Percentiles rank a stretch among this genome's conserved stretches.
These are phyloP conservation scores for Scutellaria baicalensis DNA, from an alignment of 257 asterid species.

Conservation along the genomic window DNA sequence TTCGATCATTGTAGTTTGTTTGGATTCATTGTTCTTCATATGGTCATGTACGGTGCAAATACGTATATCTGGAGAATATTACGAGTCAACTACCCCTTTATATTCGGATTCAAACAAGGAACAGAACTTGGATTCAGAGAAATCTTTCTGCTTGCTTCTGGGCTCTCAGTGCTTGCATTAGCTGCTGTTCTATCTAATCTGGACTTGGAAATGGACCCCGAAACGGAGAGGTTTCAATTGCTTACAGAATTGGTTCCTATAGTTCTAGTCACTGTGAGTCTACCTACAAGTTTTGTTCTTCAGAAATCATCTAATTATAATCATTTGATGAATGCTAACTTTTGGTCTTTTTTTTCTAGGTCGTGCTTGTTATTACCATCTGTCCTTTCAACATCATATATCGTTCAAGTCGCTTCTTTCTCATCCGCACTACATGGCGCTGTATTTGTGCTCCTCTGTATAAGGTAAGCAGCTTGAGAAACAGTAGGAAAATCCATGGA, in stretches of 20 bases:
- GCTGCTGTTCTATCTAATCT: constrained; percentile 53
- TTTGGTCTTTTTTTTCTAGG: constrained; percentile 22
- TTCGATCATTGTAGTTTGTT: constrained; percentile 40
- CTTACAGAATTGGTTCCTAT: constrained; percentile 60
- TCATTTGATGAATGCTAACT: constrained; percentile 1
- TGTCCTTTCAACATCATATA: constrained; percentile 72
- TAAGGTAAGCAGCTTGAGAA: constrained; percentile 38
- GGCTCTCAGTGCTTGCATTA: constrained; percentile 46
- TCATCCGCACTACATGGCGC: constrained; percentile 51
- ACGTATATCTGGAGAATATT: constrained; percentile 60
- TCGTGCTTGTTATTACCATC: constrained; percentile 39
- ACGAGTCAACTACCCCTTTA: constrained; percentile 66
- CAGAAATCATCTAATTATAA: not conserved
- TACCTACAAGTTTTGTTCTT: not conserved
- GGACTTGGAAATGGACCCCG: constrained; percentile 71
- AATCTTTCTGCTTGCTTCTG: constrained; percentile 61
- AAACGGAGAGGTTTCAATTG: constrained; percentile 27
- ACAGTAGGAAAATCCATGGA: not conserved
- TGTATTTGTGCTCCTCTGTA: constrained; percentile 75
- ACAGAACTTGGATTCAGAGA: constrained; percentile 61
- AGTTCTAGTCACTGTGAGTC: constrained; percentile 46
- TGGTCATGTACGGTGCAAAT: constrained; percentile 53
- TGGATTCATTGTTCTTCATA: constrained; percentile 59
- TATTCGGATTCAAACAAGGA: constrained; percentile 60
- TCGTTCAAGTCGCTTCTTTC: constrained; percentile 72